Base-by-base conservation (phyloP, 176 grass and related monocot genomes). In the Secale cereale region DNA sequence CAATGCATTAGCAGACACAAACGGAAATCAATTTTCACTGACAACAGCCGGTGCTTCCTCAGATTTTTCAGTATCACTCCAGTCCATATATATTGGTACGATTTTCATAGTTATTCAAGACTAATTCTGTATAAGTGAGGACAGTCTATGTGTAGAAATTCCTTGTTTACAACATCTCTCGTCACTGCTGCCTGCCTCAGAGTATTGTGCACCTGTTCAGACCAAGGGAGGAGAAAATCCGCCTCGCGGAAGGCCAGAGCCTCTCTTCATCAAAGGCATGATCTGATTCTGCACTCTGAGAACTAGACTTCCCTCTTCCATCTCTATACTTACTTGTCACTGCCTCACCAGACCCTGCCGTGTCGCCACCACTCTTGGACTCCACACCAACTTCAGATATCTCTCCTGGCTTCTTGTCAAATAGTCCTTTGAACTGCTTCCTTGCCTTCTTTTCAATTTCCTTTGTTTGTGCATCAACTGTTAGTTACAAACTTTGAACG, bases 371-470 rank as follows among this genome's bases (percentile, higher is more conserved):
- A 22, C 17, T 65, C 70, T 84, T 85, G 50, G 36, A 19, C 70
- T 90, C 91, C 19, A 3, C 72, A 22, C 78, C 81, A n/a, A 91
- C 88, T 85, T 89, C 88, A 30, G 93, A 88, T 67, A 99, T 99
- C 84, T 96, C 93, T 8, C 97, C 93, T 6, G 97, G 97, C 59
- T 96, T 99, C 89, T 94, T 99, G 76, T 99, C 97, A 77, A 99
- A 99, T 26, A 99, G 81, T 5, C 97, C 97, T 91, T 99, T 99
- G 84, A 99, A 99, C 67, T 99, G 97, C 82, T 87, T 96, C 91
- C 89, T 96, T 0, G 90, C 91, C 70, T 84, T 89, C 84, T 96
- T 95, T 60, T 96, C 91, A 57, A 82, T 65, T 79, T 99, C 97
- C 93, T 99, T 59, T 50, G 80, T 78, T 81, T 52, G 73, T 41